A percentile compares a stretch with the other conserved stretches of the same genome.
phyloP scores from a whole-genome alignment of 768 basidiomycete species.

The Lactarius trivialis region DNA sequence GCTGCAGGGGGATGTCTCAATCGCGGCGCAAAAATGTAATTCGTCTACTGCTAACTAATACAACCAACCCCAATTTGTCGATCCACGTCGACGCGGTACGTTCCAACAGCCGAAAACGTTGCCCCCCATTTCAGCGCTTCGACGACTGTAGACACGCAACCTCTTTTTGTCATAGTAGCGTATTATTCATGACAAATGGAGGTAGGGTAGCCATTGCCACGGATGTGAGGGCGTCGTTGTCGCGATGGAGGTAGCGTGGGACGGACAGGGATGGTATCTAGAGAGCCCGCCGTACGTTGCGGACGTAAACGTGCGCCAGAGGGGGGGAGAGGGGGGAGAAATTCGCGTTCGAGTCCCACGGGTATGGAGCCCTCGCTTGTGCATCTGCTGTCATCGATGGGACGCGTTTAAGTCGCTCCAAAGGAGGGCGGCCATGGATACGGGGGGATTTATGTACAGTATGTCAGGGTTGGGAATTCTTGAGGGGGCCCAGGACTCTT shows the following conservation, averaged over 20 bases:
- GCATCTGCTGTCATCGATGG: slow-evolving; percentile 1
- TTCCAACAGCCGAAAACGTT: not conserved
- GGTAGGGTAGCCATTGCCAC: not conserved
- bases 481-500: not conserved
- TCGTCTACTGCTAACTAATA: not conserved
- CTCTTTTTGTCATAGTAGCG: not conserved
- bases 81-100: not conserved
- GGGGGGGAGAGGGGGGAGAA: not conserved
- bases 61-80: not conserved
- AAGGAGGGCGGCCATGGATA: slow-evolving; percentile 15
- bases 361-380: slow-evolving; percentile 6
- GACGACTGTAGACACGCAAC: not conserved
- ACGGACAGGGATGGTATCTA: not conserved
- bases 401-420: slow-evolving; percentile 14
- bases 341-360: slow-evolving; percentile 7
- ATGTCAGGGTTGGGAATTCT: not conserved
- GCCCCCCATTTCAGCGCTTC: not conserved
- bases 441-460: not conserved
- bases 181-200: slow-evolving; percentile 6
- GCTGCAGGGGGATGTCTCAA: not conserved
- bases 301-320: slow-evolving; percentile 9
- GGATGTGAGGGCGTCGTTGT: not conserved
- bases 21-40: not conserved
- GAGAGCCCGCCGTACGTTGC: not conserved
- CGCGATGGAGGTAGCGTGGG: slow-evolving; percentile 9